Evolutionary conservation across 1,139 yeast species (phyloP).

Genomic region (Sugiyamaella novakii): DNA sequence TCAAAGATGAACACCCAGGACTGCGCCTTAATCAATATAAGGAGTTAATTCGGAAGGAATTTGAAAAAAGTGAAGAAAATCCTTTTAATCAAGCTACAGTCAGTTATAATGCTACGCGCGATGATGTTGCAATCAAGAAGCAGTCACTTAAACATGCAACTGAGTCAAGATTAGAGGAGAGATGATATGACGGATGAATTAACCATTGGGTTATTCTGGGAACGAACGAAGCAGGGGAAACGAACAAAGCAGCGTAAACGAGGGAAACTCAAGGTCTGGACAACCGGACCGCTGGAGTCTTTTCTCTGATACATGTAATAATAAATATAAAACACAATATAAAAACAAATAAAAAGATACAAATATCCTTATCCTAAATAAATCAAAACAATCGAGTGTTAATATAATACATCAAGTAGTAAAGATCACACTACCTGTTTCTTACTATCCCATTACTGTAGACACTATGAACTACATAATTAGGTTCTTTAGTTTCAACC

Average conservation of each 20-base stretch:
- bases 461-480: conserved; percentile 7
- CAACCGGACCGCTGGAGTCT: no score
- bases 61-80: conserved; percentile 76
- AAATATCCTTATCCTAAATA: no score
- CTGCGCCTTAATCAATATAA: conserved; percentile 77
- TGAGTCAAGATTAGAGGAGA: conserved; percentile 36
- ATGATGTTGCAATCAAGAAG: conserved; percentile 57
- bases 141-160: conserved; percentile 49
- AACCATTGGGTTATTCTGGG: no score
- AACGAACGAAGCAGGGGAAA: conserved; percentile 5
- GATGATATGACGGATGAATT: no score
- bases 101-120: conserved; percentile 60
- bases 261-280: no score
- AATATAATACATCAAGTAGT: conserved; percentile 3
- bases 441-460: conserved; percentile 6
- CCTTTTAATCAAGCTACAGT: conserved; percentile 82
- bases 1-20: conserved; percentile 78
- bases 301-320: no score
- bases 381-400: not conserved
- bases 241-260: no score
- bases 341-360: no score
- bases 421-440: conserved; percentile 12
- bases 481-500: conserved; percentile 1
- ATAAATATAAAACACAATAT: no score
- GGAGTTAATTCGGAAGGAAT: conserved; percentile 74